Evolutionary conservation across 345 rosid genomes (phyloP), one percentile per base, ranked within the genome.

Genomic region (Citrus cavaleriei): DNA sequence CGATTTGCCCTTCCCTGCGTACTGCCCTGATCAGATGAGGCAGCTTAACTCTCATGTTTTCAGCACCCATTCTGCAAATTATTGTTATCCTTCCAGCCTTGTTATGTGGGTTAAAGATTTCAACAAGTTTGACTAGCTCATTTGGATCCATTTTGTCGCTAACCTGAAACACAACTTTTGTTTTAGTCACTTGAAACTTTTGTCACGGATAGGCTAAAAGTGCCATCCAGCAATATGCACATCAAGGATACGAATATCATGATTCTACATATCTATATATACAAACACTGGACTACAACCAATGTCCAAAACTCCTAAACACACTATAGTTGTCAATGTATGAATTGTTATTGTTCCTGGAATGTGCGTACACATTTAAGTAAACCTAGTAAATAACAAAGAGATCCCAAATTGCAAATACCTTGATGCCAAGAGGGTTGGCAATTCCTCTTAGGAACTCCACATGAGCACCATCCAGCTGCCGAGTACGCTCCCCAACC

Each of bases 91-190:
- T 87, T 74, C 91, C 92, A 1, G 93, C 81, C 83, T 90, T 90
- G 85, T 90, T 90, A 62, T 75, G 58, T 22, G 93, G 90, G 58
- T 90, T 90, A 66, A 90, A 72, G 81, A 90, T 90, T 24, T 84
- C 90, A 10, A 86, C 76, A 19, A 90, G 91, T 65, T 83, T 89
- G 28, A 90, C 89, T 21, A 90, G 86, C 84, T 90, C 87, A 22
- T 85, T 87, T 16, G 92, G 93, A 76, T 89, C 92, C 93, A 89
- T 90, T 73, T 90, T 90, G 76, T 87, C 76, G 70, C 92, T 90
- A 80, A 88, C 92, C 91, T 90, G 81, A 75, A 83, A 72, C 73
- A 77, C 32, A 21, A 66, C 70, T 80, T 83, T 70, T 40, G 37
- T 59, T 72, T 80, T 67, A 78, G 67, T 79, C 25, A 67, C 63